A percentile compares a stretch with the other conserved stretches of the same genome.
Conservation (phyloP, 2,329 filamentous ascomycete genomes). For the Cladophialophora yegresii region DNA sequence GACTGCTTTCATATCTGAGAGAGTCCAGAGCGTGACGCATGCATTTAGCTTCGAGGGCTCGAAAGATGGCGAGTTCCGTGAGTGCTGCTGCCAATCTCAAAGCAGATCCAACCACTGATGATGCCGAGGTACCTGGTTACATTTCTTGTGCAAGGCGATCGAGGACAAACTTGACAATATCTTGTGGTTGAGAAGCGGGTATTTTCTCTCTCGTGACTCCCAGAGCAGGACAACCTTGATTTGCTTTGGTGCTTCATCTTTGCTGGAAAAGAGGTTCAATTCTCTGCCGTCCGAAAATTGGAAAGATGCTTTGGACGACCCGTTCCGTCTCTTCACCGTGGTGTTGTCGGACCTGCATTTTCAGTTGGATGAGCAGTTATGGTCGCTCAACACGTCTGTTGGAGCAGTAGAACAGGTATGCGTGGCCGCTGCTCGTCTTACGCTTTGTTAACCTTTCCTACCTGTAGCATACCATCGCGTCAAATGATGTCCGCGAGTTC, state of each 20-base stretch:
- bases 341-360: slow-evolving; percentile 19
- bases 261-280: slow-evolving; percentile 7
- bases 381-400: slow-evolving; percentile 15
- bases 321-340: slow-evolving; percentile 15
- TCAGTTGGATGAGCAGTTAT: slow-evolving; percentile 20
- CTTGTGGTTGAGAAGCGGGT: slow-evolving; percentile 13
- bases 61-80: slow-evolving; percentile 5
- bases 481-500: slow-evolving; percentile 4
- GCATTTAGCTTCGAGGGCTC: slow-evolving; percentile 8
- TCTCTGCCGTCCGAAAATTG: slow-evolving; percentile 8
- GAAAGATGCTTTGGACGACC: slow-evolving; percentile 7
- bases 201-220: slow-evolving; percentile 11
- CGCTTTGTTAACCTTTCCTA: neutral
- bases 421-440: neutral
- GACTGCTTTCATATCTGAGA: slow-evolving; percentile 14
- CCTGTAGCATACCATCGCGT: slow-evolving; percentile 6
- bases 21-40: slow-evolving; percentile 18
- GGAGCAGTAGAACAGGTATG: slow-evolving; percentile 13
- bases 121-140: slow-evolving; percentile 8
- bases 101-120: neutral
- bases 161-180: slow-evolving; percentile 17
- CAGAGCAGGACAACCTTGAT: slow-evolving; percentile 7
- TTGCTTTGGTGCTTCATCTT: slow-evolving; percentile 14
- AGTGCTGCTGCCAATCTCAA: neutral
- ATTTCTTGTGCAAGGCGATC: slow-evolving; percentile 17